Evolutionary conservation across 2,329 filamentous ascomycete genomes (phyloP), one percentile per base, ranked within the genome.

Genomic region (Colletotrichum tanaceti): DNA sequence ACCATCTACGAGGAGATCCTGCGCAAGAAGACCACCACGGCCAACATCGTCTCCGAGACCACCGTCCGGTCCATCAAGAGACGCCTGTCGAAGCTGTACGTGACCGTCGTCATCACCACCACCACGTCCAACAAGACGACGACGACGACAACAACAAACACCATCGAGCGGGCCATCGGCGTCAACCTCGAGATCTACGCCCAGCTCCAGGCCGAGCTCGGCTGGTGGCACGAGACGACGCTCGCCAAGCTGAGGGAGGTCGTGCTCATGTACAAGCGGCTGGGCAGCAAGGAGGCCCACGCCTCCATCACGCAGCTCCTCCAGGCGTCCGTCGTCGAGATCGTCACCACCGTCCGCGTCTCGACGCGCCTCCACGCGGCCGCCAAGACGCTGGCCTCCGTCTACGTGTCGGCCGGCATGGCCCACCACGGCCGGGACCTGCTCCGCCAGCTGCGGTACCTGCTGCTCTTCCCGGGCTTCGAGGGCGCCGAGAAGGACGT

Each of bases 301-400:
- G 58, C 72, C 5, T 76, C 78, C 58, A 80, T 83, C 16, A 73
- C 79, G 11, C 73, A 76, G 39, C 70, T 85, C 0, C 74, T 85
- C 0, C 79, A 81, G 58, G 71, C 76, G 1, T 79, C 81, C 4
- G 76, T 82, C 35, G 74, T 80, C 0, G 81, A 84, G 70, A 78
- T 83, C 22, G 75, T 84, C 41, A 75, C 74, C 0, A 76, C 75
- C 1, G 72, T 75, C 11, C 78, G 73, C 3, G 72, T 74, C 4
- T 83, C 84, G 0, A 80, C 83, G 58, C 79, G 79, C n/a, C 77
- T 87, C 18, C 84, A 85, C 70, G 79, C 83, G 59, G 81, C 83
- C 2, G 86, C 85, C 1, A 77, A 79, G 13, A 81, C 79, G 0
- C 77, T 86, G 55, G 81, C 83, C 0, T 76, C 79, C 14, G 84